These are phyloP conservation scores for Fusarium irregulare DNA, from an alignment of 2,329 filamentous ascomycete species.

Conservation along the genomic window DNA sequence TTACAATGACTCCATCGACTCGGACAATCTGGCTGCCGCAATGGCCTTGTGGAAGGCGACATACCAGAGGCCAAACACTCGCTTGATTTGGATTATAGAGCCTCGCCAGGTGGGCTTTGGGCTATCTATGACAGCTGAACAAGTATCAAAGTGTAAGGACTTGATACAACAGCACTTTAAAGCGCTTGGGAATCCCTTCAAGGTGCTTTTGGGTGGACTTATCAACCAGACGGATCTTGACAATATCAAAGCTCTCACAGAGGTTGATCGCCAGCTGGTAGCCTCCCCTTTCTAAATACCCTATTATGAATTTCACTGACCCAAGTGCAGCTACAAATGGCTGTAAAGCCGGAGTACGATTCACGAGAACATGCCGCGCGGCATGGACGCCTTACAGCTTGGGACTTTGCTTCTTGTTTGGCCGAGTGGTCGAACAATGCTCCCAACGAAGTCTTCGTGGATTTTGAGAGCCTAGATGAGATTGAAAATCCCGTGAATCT, in stretches of 20 bases:
- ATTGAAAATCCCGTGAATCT: conserved; percentile 62
- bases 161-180: conserved; percentile 36
- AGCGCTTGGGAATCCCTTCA: conserved; percentile 24
- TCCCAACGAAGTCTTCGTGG: conserved; percentile 50
- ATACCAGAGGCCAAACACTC: conserved; percentile 14
- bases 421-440: conserved; percentile 28
- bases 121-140: conserved; percentile 27
- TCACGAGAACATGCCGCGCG: conserved; percentile 31
- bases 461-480: conserved; percentile 53
- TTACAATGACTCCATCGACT: conserved; percentile 46
- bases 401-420: conserved; percentile 38
- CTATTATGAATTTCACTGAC: neutral
- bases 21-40: conserved; percentile 42
- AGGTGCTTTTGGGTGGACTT: conserved; percentile 39
- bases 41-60: conserved; percentile 35
- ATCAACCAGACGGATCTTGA: conserved; percentile 32
- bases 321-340: conserved; percentile 24
- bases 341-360: conserved; percentile 31
- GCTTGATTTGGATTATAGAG: conserved; percentile 42
- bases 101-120: conserved; percentile 43
- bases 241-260: conserved; percentile 11
- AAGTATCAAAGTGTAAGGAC: conserved; percentile 25
- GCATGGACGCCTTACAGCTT: conserved; percentile 37
- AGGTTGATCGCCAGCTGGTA: conserved; percentile 28
- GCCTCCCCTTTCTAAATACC: neutral